Evolutionary conservation across 176 grass and related monocot species (phyloP).

Genomic region (Bothriochloa decipiens): DNA sequence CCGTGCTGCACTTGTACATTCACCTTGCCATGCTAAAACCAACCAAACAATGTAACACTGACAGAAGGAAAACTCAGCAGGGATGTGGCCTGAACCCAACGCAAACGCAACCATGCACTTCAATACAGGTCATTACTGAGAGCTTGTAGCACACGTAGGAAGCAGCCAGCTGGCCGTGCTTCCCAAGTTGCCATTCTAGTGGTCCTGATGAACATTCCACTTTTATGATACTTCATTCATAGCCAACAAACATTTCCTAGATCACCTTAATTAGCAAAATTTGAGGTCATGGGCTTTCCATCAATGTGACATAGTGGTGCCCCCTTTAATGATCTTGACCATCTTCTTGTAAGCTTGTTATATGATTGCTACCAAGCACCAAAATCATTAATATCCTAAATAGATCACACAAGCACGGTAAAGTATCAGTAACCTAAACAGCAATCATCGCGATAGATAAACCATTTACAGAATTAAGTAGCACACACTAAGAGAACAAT

Average conservation of each 20-base stretch:
- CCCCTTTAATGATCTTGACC: constrained; percentile 30
- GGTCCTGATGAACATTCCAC: constrained; percentile 43
- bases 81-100: constrained; percentile 15
- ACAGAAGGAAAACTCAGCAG: neutral
- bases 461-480: neutral
- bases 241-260: constrained; percentile 29
- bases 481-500: neutral
- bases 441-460: neutral
- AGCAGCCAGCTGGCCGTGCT: constrained; percentile 33
- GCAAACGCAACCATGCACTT: constrained; percentile 19
- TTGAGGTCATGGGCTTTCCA: constrained; percentile 36
- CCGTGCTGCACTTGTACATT: constrained; percentile 5
- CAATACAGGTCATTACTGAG: constrained; percentile 34
- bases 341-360: neutral
- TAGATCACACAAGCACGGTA: neutral
- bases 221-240: constrained; percentile 47
- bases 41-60: neutral
- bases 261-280: constrained; percentile 32
- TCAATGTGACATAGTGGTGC: constrained; percentile 19
- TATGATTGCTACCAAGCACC: constrained; percentile 6
- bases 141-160: constrained; percentile 25
- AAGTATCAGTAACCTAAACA: neutral
- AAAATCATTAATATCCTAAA: neutral
- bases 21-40: neutral
- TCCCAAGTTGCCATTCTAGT: constrained; percentile 25